Base-by-base conservation (phyloP, 176 grass and related monocot genomes). In the Calamus simplicifolius region DNA sequence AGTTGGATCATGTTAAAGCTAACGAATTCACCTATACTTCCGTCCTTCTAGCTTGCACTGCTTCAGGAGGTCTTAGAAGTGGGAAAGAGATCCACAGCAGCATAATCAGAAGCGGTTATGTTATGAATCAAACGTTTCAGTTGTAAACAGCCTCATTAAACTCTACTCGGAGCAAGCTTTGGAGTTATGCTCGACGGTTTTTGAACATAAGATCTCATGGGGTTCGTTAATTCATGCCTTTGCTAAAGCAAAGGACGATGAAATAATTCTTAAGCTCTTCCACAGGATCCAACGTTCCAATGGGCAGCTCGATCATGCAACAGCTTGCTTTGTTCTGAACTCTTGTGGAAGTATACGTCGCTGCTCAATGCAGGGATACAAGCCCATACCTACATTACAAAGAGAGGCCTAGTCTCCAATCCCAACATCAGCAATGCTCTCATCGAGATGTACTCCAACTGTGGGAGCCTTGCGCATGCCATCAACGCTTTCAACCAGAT, bases 1-100 rank as follows among this genome's bases (percentile, higher is more conserved):
- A 81, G 35, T 61, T 51, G 4, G 61, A 70, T 56, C 56, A 67
- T 54, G 64, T 85, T 27, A 57, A 56, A 23, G 72, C 77, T 58
- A 89, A 89, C 10, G 85, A 89, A 54, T 89, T 84, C 74, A 85
- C 77, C 51, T 85, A 85, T 58, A 85, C 85, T 4, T 62, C 73
- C 49, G n/a, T 26, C 29, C 81, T 89, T 66, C 29, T 58, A 23
- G 80, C 85, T 17, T 85, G 81, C 4, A 74, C 77, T 35, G 75
- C 80, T 71, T 61, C 74, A 25, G 64, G 77, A 57, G 72, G 77
- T 78, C 56, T 70, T 21, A 18, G 15, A 27, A 57, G 72, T 62
- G 69, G 64, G 53, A 78, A 27, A 72, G 59, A 84, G 70, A 81
- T 89, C 52, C 81, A 89, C 38, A 64, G 76, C 50, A 76, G 74